Evolutionary conservation across 1,139 yeast genomes (phyloP).

Genomic region (Debaryomyces psychrophilus): DNA sequence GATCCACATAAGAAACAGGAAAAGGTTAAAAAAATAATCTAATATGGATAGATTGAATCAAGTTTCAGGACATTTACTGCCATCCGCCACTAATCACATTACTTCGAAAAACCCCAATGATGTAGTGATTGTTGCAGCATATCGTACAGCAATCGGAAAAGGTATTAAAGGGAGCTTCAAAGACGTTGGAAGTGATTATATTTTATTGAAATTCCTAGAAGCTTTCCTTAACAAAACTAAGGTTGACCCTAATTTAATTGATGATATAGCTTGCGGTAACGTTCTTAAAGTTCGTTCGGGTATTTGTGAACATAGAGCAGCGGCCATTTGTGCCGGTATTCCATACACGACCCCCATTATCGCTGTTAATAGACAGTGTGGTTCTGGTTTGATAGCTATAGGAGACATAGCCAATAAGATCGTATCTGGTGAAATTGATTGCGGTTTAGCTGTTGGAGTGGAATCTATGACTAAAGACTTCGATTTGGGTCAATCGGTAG

Average conservation of each 20-base stretch:
- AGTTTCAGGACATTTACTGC: conserved; percentile 57
- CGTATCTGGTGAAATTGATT: conserved; percentile 80
- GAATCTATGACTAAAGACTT: conserved; percentile 93
- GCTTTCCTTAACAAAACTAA: conserved; percentile 63
- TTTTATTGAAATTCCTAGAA: conserved; percentile 63
- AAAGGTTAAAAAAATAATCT: too few species aligned
- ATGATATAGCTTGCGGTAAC: conserved; percentile 86
- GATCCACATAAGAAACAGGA: too few species aligned
- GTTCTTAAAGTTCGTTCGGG: conserved; percentile 91
- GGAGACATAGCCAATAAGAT: conserved; percentile 90
- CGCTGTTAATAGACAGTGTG: conserved; percentile 91
- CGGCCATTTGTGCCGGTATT: conserved; percentile 51
- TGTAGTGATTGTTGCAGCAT: conserved; percentile 83
- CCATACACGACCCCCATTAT: conserved; percentile 68
- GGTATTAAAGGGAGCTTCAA: conserved; percentile 84
- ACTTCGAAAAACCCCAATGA: conserved; percentile 74
- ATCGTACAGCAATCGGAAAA: conserved; percentile 86
- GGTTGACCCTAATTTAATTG: conserved; percentile 68
- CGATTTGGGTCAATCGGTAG: conserved; percentile 76
- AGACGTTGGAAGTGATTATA: conserved; percentile 74
- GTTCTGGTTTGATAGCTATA: conserved; percentile 89
- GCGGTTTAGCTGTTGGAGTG: conserved; percentile 90
- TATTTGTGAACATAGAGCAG: conserved; percentile 90
- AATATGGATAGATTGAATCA: conserved; percentile 63
- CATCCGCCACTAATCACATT: conserved; percentile 47